Evolutionary conservation across 768 basidiomycete species (phyloP), one percentile per base, ranked within the genome.

Genomic region (Steccherinum ochraceum): DNA sequence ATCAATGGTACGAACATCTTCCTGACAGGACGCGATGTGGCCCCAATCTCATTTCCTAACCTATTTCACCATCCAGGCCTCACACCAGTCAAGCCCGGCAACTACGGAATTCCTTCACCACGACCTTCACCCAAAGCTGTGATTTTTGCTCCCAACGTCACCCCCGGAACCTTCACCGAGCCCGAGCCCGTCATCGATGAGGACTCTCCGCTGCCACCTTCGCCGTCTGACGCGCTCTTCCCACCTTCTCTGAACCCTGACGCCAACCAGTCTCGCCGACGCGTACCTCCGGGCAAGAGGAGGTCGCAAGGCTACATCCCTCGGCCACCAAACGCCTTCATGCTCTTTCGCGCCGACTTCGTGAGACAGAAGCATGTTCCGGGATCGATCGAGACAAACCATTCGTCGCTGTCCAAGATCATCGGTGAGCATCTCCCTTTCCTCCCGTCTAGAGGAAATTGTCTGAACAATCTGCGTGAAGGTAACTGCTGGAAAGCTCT

Each of bases 311-410:
- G 74, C 44, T 82, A 83, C 62, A 79, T 91, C 43, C 84, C 83
- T 27, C 81, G 90, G 10, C 91, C 91, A 2, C 76, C 86, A 45
- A 94, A 93, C 62, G 84, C 90, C 13, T 94, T 93, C 74, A 90
- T 92, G 70, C 73, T 92, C 53, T 92, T 81, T 64, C 82, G 90
- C 30, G 87, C 82, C 12, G 79, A 78, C 65, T 79, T 86, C 43
- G 63, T 69, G 12, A 63, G 62, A 20, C 74, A 75, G 46, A 72
- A 77, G 39, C 75, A 77, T 48, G 73, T 77, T 18, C 75, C 75
- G 7, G 75, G 75, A 0, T 70, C 73, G 10, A 76, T 77, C 53
- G 76, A 77, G 61, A 72, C 72, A 0, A 75, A 73, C 51, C 75
- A 77, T 52, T 71, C 70, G 7, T 74, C 74, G 0, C 65, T 77